Evolutionary conservation across 208 protist genomes (phyloP).

Genomic region (Lotmaria passim): DNA sequence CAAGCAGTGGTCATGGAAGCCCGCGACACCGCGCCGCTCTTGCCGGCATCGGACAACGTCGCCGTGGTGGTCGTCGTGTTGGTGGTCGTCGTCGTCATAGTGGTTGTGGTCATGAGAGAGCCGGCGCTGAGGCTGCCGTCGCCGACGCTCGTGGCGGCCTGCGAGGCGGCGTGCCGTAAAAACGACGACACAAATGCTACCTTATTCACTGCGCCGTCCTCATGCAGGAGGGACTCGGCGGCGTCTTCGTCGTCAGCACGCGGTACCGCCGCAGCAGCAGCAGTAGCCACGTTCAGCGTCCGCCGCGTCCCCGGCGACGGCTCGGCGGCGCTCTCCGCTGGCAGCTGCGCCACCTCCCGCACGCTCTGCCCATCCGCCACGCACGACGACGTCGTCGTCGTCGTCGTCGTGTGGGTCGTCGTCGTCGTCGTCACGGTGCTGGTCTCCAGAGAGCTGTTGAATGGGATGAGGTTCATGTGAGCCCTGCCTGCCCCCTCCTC

Average conservation of each 20-base stretch:
- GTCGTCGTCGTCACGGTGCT: slow-evolving; percentile 23
- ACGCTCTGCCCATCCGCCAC: slow-evolving; percentile 11
- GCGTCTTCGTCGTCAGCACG: slow-evolving; percentile 10
- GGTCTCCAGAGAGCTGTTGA: slow-evolving; percentile 33
- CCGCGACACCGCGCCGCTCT: slow-evolving; percentile 20
- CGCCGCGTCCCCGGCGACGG: slow-evolving; percentile 10
- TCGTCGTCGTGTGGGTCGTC: slow-evolving; percentile 14
- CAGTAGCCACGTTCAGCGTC: slow-evolving; percentile 7
- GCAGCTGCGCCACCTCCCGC: slow-evolving; percentile 20
- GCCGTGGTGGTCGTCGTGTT: slow-evolving; percentile 13
- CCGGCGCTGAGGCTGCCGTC: slow-evolving; percentile 22
- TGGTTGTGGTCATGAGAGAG: slow-evolving; percentile 10
- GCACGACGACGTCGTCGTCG: slow-evolving; percentile 8
- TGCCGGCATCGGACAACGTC: slow-evolving; percentile 1
- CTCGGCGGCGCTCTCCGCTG: slow-evolving; percentile 8
- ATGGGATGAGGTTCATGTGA: slow-evolving; percentile 28
- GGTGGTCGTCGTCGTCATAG: no score
- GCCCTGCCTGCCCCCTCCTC: background rate
- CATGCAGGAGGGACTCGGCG: slow-evolving; percentile 8
- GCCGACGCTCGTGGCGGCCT: slow-evolving; percentile 21
- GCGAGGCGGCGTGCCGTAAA: slow-evolving; percentile 27
- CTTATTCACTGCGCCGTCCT: slow-evolving; percentile 14
- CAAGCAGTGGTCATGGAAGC: background rate
- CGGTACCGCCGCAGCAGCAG: slow-evolving; percentile 6
- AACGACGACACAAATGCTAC: slow-evolving; percentile 19